These are phyloP conservation scores for Beta macrorhiza DNA, from an alignment of 179 eudicot species.

Conservation along the genomic window DNA sequence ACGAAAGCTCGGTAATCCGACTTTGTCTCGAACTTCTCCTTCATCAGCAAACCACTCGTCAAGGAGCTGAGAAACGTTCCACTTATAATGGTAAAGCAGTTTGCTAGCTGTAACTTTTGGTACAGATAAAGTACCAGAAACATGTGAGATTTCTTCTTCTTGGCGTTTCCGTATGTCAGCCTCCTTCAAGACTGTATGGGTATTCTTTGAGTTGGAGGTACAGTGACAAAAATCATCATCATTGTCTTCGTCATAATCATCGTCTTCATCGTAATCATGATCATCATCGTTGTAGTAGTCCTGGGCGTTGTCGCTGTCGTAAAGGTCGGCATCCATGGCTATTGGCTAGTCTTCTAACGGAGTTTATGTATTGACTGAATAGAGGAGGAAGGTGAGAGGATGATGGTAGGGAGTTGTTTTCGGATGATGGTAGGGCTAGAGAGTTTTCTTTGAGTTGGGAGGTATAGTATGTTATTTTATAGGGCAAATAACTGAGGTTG, in stretches of 20 bases:
- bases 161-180: slow-evolving; percentile 50
- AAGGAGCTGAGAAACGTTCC: slow-evolving; percentile 33
- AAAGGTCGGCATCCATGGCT: not conserved
- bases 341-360: too few relatives aligned
- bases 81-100: slow-evolving; percentile 62
- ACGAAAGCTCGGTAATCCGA: slow-evolving; percentile 15
- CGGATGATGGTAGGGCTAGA: too few relatives aligned
- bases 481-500: too few relatives aligned
- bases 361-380: too few relatives aligned
- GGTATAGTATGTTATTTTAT: too few relatives aligned
- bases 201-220: slow-evolving; percentile 24
- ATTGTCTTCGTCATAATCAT: too few relatives aligned
- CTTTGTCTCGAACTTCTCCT: slow-evolving; percentile 14
- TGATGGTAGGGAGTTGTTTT: too few relatives aligned
- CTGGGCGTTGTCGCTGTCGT: not conserved
- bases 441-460: too few relatives aligned
- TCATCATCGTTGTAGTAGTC: not conserved
- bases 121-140: slow-evolving; percentile 58
- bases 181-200: slow-evolving; percentile 52
- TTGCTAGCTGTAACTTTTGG: slow-evolving; percentile 53
- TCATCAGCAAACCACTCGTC: slow-evolving; percentile 34
- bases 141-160: slow-evolving; percentile 50
- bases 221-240: not conserved
- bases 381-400: too few relatives aligned
- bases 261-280: not conserved